Conservation (phyloP, 164 flowering plant genomes). For the Aristolochia fimbriata region DNA sequence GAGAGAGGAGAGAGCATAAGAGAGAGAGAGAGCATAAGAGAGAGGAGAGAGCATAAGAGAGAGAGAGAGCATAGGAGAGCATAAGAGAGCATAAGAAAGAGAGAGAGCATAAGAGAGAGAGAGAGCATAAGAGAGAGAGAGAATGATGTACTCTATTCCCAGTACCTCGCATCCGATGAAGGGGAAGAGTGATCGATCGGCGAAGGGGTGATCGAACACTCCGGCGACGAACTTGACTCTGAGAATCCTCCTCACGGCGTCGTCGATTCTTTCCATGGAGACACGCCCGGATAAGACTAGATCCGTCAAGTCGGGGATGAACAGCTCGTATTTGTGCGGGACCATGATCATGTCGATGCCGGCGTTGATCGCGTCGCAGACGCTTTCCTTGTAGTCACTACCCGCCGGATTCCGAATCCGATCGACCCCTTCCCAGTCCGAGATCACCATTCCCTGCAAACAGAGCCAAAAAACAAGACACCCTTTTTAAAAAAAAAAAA, state of each 20-base stretch:
- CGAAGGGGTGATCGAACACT: constrained; percentile 24
- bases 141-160: neutral
- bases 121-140: too few relatives aligned
- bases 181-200: constrained; percentile 19
- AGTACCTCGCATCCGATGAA: constrained; percentile 20
- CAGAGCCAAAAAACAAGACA: too few relatives aligned
- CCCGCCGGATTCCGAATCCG: constrained; percentile 8
- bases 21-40: too few relatives aligned
- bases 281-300: constrained; percentile 15
- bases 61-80: too few relatives aligned
- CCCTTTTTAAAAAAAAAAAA: too few relatives aligned
- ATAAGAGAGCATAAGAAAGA: too few relatives aligned
- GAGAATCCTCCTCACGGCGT: constrained; percentile 30
- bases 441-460: constrained; percentile 25
- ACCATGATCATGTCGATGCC: constrained; percentile 34
- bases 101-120: too few relatives aligned
- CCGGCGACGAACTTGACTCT: constrained; percentile 27
- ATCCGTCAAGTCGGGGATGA: constrained; percentile 11
- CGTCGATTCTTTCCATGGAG: constrained; percentile 20
- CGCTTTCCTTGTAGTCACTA: constrained; percentile 14
- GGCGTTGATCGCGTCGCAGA: constrained; percentile 18
- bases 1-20: too few relatives aligned
- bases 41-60: too few relatives aligned
- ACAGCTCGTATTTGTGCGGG: constrained; percentile 14
- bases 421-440: constrained; percentile 27